Percentiles rank a stretch among this genome's conserved stretches.
These are phyloP conservation scores for Phaeosphaeria sp. DNA, from an alignment of 2,329 filamentous ascomycete genomes.

Conservation along the genomic window DNA sequence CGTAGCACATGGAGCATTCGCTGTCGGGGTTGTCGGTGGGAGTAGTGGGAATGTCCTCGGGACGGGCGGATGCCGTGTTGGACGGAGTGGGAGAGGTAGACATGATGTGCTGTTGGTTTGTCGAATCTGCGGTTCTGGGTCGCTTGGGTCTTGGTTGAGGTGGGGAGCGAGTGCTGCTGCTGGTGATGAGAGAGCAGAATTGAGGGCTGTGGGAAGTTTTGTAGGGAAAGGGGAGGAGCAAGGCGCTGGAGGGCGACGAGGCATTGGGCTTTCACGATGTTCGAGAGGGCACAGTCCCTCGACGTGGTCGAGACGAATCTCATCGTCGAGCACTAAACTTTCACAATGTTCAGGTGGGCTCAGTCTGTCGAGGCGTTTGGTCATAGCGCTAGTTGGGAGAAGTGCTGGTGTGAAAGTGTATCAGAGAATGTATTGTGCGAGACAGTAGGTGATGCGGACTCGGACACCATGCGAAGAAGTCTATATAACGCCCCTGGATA, in stretches of 20 bases:
- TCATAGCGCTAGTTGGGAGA: neutral
- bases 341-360: neutral
- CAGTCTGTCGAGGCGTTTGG: neutral
- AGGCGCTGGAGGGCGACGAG: neutral
- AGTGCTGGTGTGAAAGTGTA: neutral
- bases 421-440: neutral
- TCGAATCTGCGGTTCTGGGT: neutral
- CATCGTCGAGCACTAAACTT: no score
- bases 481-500: neutral
- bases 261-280: no score
- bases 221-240: neutral
- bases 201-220: neutral
- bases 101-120: neutral
- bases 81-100: neutral
- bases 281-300: no score
- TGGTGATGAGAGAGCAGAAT: neutral
- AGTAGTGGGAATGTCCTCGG: no score
- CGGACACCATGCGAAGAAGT: neutral
- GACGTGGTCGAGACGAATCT: no score
- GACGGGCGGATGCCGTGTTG: no score
- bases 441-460: neutral
- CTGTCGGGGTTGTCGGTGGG: no score
- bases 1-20: constrained; percentile 7
- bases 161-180: neutral
- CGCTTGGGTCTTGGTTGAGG: neutral